Base-by-base conservation (phyloP, 352 stramenopile species). In the Phytophthora tubulina region DNA sequence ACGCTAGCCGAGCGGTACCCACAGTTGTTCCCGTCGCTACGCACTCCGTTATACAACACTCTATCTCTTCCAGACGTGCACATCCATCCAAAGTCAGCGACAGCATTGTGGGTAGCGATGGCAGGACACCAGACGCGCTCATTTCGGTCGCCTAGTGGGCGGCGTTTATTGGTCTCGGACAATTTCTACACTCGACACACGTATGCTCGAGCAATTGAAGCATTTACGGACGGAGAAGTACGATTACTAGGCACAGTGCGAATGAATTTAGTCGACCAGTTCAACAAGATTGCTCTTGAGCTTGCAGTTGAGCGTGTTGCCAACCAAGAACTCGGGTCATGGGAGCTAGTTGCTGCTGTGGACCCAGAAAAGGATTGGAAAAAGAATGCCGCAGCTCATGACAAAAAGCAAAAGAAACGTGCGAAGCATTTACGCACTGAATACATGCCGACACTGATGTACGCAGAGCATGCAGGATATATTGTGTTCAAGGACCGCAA, bases 381-480 rank as follows among this genome's bases (percentile, higher is more conserved):
- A 13, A 55, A 39, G 15, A 55, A 55, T 15, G 30, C 10, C 15
- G 30, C 49, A 4, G 49, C 31, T 14, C 30, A 38, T 13, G 11
- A 41, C 32, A 55, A 55, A 27, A 55, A 55, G 13, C 45, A 52
- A 4, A 52, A 52, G 21, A 35, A 36, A 4, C 9, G 8, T 6
- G 17, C 46, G 30, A 55, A 41, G 48, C 4, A 55, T 9, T 9
- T 27, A 30, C 30, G 48, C 2, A 55, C 48, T 7, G 48, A 55
- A 13, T 39, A 55, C 48, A 41, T 55, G 14, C 48, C 48, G 30
- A 69, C 61, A 3, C 41, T 69, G 0, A 51, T 33, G 31, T 62
- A 62, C 14, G 61, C 61, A 17, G 11, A 69, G 10, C 41, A 51
- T 9, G 52, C 61, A 38, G 62, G 21, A 14, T 55, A 55, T 13